Conservation (phyloP, 371 early-diverging fungal species). For the Smittium mucronatum region DNA sequence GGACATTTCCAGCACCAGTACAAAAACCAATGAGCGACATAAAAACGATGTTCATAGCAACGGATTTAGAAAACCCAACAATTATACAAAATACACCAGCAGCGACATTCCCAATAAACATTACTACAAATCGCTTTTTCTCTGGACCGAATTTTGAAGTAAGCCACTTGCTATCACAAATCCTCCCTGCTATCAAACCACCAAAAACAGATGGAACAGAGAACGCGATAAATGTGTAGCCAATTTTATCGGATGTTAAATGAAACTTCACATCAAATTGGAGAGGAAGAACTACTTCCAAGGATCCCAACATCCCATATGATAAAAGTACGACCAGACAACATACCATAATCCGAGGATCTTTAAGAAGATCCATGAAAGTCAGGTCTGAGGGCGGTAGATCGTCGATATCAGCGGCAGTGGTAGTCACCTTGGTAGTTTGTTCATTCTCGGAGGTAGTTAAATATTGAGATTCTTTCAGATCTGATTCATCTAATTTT, state of each 20-base stretch:
- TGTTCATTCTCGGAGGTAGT: background rate
- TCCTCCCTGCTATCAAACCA: conserved; percentile 13
- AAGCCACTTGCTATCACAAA: conserved; percentile 2
- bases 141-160: conserved; percentile 20
- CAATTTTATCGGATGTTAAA: conserved; percentile 17
- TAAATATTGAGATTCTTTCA: background rate
- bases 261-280: conserved; percentile 18
- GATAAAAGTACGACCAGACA: conserved; percentile 23
- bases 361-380: conserved; percentile 25
- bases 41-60: conserved; percentile 21
- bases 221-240: conserved; percentile 31
- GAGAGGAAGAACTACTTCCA: conserved; percentile 30
- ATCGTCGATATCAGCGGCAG: background rate
- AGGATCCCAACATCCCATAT: conserved; percentile 20
- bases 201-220: conserved; percentile 25
- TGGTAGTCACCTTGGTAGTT: background rate
- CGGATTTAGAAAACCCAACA: conserved; percentile 20
- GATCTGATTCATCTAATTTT: background rate
- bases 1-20: conserved; percentile 23
- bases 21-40: conserved; percentile 23
- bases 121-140: conserved; percentile 22
- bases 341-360: conserved; percentile 28
- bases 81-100: conserved; percentile 17
- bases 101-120: conserved; percentile 18
- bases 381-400: conserved; percentile 10